These are phyloP conservation scores for Passiflora organensis DNA, from an alignment of 345 rosid species.

Conservation along the genomic window DNA sequence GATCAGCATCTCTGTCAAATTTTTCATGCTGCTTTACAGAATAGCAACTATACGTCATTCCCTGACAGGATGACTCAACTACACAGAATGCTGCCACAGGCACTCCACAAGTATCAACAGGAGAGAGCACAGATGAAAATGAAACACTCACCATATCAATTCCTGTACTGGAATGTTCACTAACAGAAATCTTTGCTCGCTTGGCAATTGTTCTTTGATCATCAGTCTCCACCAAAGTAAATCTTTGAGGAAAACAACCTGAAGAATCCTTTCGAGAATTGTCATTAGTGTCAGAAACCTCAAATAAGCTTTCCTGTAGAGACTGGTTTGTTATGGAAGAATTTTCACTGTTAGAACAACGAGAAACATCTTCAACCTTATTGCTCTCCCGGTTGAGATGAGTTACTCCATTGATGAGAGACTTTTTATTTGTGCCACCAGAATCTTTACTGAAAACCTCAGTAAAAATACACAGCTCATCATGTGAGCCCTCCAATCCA, in stretches of 20 bases:
- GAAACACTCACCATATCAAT: slow-evolving; percentile 19
- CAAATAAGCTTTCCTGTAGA: slow-evolving; percentile 28
- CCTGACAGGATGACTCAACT: slow-evolving; percentile 59
- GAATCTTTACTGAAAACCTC: slow-evolving; percentile 47
- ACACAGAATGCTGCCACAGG: slow-evolving; percentile 31
- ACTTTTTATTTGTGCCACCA: slow-evolving; percentile 35
- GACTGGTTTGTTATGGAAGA: slow-evolving; percentile 53
- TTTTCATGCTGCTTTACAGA: slow-evolving; percentile 40
- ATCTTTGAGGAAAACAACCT: slow-evolving; percentile 30
- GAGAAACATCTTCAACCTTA: slow-evolving; percentile 35
- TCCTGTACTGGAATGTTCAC: slow-evolving; percentile 21
- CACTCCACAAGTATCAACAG: slow-evolving; percentile 11
- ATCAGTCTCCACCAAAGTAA: slow-evolving; percentile 28
- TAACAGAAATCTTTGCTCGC: slow-evolving; percentile 43
- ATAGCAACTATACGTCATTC: slow-evolving; percentile 50
- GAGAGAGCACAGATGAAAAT: slow-evolving; percentile 9
- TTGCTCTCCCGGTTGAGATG: slow-evolving; percentile 38
- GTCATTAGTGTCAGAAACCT: slow-evolving; percentile 31
- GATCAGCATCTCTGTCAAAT: slow-evolving; percentile 23
- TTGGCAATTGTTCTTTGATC: slow-evolving; percentile 33
- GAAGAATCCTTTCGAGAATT: slow-evolving; percentile 23
- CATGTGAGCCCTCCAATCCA: slow-evolving; percentile 54
- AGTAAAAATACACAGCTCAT: slow-evolving; percentile 49
- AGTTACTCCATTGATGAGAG: slow-evolving; percentile 43
- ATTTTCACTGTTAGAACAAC: slow-evolving; percentile 49